Evolutionary conservation across 306 rosid genomes (phyloP), one percentile per base, ranked within the genome.

Genomic region (Quercus alba): DNA sequence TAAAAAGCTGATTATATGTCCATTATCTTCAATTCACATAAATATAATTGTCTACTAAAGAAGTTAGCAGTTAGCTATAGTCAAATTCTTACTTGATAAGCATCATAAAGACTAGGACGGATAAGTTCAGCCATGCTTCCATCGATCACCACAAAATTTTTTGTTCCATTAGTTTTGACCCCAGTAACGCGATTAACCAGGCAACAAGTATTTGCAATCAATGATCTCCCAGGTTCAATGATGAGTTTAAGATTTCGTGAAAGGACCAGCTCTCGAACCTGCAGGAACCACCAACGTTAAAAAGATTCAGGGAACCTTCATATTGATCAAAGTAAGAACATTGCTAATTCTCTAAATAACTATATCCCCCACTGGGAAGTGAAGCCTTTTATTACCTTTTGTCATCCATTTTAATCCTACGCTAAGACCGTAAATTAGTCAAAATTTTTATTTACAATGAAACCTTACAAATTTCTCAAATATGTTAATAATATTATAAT

Each of bases 121-220:
- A 95, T 95, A 81, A 95, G 99, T 84, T 95, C 99, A 55, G 99
- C 94, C 99, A 95, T 95, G 83, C 99, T 95, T 73, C 99, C 99
- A 78, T 95, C 97, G 3, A 95, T 90, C 33, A 95, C 99, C 56
- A 95, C 78, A 35, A 95, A 95, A 76, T 90, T 95, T 84, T 93
- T 95, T 23, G 97, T 91, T 76, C 99, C 99, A 56, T 95, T 95
- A 61, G 97, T 95, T 86, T 95, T 95, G 78, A 95, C 97, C 44
- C 99, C 97, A 0, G 98, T 95, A 63, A 95, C 98, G 81, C 96
- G 94, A 81, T 90, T 95, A 73, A 95, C 99, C 70, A 95, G 84
- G 82, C 98, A 93, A 81, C 97, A 93, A 5, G 99, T 90, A 81
- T 95, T 93, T 62, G 98, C 99, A 70, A 95, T 90, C 52, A 95